Evolutionary conservation across 768 basidiomycete species (phyloP).

Genomic region (Boletus rufocinnamomeus): DNA sequence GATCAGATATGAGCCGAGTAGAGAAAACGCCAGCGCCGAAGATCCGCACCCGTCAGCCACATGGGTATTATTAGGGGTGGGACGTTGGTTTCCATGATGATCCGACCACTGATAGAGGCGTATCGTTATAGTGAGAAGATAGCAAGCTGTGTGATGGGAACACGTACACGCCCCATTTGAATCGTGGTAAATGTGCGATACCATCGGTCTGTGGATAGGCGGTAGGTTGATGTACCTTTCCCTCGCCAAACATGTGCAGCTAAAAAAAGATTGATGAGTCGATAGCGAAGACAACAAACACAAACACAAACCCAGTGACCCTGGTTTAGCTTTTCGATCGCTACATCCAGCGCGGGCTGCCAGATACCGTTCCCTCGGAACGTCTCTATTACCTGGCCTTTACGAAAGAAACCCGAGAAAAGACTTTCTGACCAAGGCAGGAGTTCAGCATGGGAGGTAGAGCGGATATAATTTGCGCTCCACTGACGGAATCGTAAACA

Average conservation of each 20-base stretch:
- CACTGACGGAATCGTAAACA: slow-evolving; percentile 90
- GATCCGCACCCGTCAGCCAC: slow-evolving; percentile 78
- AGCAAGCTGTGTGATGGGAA: neutral
- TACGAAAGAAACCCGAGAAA: slow-evolving; percentile 81
- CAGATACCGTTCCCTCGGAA: slow-evolving; percentile 88
- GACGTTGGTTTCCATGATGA: slow-evolving; percentile 68
- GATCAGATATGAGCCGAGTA: neutral
- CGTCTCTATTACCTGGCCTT: slow-evolving; percentile 91
- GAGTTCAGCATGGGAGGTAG: slow-evolving; percentile 15
- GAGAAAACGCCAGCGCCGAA: neutral
- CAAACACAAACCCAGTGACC: slow-evolving; percentile 77
- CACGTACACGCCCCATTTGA: slow-evolving; percentile 96
- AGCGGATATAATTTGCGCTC: slow-evolving; percentile 1
- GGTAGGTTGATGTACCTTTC: slow-evolving; percentile 79
- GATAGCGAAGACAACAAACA: slow-evolving; percentile 1
- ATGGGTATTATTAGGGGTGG: slow-evolving; percentile 86
- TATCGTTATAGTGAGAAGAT: slow-evolving; percentile 4
- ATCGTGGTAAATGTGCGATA: slow-evolving; percentile 58
- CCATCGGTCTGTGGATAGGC: slow-evolving; percentile 48
- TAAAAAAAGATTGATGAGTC: slow-evolving; percentile 32
- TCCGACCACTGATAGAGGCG: slow-evolving; percentile 60
- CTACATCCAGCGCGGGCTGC: slow-evolving; percentile 83
- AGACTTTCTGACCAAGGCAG: slow-evolving; percentile 52
- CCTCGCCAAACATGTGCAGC: slow-evolving; percentile 92
- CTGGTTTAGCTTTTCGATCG: slow-evolving; percentile 74